Evolutionary conservation across 164 flowering plant genomes (phyloP).

Genomic region (Cinnamomum chago): DNA sequence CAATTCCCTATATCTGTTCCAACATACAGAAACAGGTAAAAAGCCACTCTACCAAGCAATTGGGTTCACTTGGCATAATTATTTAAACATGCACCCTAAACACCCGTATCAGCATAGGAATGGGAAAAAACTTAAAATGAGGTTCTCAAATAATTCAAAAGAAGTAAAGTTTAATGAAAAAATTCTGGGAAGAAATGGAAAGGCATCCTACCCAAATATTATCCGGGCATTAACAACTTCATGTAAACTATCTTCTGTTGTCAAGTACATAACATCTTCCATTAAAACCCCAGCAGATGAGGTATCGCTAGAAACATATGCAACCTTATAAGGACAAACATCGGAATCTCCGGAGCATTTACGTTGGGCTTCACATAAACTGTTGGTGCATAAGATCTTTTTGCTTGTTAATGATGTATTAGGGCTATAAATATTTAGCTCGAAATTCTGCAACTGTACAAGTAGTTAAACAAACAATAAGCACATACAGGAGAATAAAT

Average conservation of each 20-base stretch:
- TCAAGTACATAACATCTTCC: slow-evolving; percentile 73
- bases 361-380: slow-evolving; percentile 32
- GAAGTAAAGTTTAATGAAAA: neutral
- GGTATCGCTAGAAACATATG: slow-evolving; percentile 62
- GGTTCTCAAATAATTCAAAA: neutral
- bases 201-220: slow-evolving; percentile 63
- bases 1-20: neutral
- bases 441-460: slow-evolving; percentile 32
- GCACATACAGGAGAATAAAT: neutral
- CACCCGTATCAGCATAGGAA: neutral
- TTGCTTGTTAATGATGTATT: slow-evolving; percentile 60
- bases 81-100: neutral
- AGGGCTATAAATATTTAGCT: slow-evolving; percentile 67
- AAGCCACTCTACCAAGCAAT: neutral
- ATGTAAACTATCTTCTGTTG: slow-evolving; percentile 37
- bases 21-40: neutral
- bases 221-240: slow-evolving; percentile 47
- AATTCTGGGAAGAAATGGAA: neutral
- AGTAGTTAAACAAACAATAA: too few species aligned
- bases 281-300: slow-evolving; percentile 72
- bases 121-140: neutral
- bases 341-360: slow-evolving; percentile 32
- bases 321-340: slow-evolving; percentile 58
- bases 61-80: neutral
- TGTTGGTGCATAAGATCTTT: slow-evolving; percentile 53